Conservation (phyloP, 495 filamentous ascomycete genomes). For the Neurospora tetraspora region DNA sequence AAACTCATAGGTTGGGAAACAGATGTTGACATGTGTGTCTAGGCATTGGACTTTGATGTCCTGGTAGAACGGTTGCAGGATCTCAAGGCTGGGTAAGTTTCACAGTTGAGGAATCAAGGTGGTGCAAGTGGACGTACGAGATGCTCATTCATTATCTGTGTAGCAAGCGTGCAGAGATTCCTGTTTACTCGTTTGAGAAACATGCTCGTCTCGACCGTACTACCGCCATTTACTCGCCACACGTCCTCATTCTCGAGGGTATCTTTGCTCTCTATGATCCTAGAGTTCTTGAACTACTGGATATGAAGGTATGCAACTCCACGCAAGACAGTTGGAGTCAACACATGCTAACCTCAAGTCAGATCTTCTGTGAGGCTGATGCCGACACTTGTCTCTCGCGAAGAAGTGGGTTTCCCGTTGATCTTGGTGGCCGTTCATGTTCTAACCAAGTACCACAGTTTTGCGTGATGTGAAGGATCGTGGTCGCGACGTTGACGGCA, state of each 20-base stretch:
- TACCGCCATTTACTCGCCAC: constrained; percentile 86
- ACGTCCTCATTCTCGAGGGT: constrained; percentile 90
- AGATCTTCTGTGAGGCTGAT: constrained; percentile 95
- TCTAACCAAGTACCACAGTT: constrained; percentile 38
- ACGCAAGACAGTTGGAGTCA: background rate
- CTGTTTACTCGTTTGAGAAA: constrained; percentile 89
- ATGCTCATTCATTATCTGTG: background rate
- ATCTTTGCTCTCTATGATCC: constrained; percentile 91
- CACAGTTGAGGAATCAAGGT: background rate
- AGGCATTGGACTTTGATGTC: constrained; percentile 85
- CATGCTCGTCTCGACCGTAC: constrained; percentile 73
- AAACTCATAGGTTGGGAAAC: background rate
- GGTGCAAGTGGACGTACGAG: background rate
- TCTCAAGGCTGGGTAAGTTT: constrained; percentile 77
- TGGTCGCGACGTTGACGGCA: constrained; percentile 81
- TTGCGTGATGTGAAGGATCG: constrained; percentile 77
- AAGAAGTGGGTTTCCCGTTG: constrained; percentile 52
- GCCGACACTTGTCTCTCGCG: constrained; percentile 87
- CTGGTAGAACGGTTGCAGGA: constrained; percentile 72
- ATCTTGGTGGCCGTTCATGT: background rate
- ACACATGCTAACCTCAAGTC: background rate
- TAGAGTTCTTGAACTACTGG: constrained; percentile 74
- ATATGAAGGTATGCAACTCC: constrained; percentile 60
- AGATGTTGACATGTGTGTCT: background rate
- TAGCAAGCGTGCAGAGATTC: constrained; percentile 87